Evolutionary conservation across 495 filamentous ascomycete genomes (phyloP), one percentile per base, ranked within the genome.

Genomic region (Geoglossum glabrum): DNA sequence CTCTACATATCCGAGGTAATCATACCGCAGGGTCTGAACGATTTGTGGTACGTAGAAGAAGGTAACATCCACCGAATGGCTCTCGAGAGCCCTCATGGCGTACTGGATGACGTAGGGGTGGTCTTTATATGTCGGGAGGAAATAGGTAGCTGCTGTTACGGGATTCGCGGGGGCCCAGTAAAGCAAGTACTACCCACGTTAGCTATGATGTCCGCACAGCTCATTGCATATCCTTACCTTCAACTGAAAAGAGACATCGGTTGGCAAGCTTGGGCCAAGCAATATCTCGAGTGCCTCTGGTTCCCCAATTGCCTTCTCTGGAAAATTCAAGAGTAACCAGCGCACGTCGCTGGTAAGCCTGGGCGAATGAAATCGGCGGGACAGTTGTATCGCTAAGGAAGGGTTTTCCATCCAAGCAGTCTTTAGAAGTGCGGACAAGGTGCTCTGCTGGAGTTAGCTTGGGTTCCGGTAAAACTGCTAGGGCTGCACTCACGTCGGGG

Each of bases 1-100:
- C 66, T 97, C 90, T 0, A 95, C 90, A 66, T 97, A 97, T 43
- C 93, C 92, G 49, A 99, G 71, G 26, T 79, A 81, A 73, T 99
- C 93, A 63, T 95, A 95, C 40, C 93, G 83, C n/a, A 99, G 76
- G 30, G 88, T 85, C 66, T 99, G 93, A 15, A 97, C 90, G 58
- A 99, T 87, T 63, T 99, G 93, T 0, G 93, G 90, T 9, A 99
- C 93, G 67, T 96, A 95, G 68, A 96, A 99, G 74, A 99, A 97
- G 0, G 90, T 95, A 27, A 96, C 83, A 68, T 97, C 92, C 19
- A 97, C 83, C 0, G 88, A 83, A 67, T 99, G 90, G 62, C 80
- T 85, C 65, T 97, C 90, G 59, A 99, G 68, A 4, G 92, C 87
- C 58, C 90, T 78, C 87, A 99, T 94, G 9, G 93, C 93, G 69